These are phyloP conservation scores for Nepenthes alata DNA, from an alignment of 179 eudicot species.

Conservation along the genomic window DNA sequence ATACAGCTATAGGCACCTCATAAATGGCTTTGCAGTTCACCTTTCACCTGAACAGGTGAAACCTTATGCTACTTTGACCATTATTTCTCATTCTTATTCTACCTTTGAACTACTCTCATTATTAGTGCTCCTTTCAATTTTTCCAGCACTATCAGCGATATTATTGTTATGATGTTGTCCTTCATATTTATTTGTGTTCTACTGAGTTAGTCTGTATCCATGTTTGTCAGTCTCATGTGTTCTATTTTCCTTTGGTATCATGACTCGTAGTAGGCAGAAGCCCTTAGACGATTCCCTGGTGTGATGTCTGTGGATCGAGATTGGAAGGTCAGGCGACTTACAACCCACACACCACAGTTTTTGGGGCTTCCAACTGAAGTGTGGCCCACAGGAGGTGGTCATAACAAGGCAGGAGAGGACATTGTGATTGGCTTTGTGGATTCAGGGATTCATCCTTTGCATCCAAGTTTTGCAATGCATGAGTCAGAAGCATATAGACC, in stretches of 20 bases:
- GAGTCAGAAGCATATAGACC: conserved; percentile 61
- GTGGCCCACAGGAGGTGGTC: conserved; percentile 91
- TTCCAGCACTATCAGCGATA: background rate
- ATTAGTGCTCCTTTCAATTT: background rate
- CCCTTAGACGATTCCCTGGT: conserved; percentile 59
- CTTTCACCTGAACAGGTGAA: conserved; percentile 75
- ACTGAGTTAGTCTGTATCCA: background rate
- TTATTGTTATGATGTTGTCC: background rate
- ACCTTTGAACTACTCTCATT: background rate
- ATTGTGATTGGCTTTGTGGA: conserved; percentile 84
- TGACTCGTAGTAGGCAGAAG: conserved; percentile 74
- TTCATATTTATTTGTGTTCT: background rate
- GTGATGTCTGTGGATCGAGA: conserved; percentile 78
- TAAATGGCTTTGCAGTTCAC: conserved; percentile 81
- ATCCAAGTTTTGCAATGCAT: conserved; percentile 72
- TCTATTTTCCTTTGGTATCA: conserved; percentile 21
- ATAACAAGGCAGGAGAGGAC: conserved; percentile 71
- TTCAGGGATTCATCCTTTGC: conserved; percentile 71
- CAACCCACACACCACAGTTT: conserved; percentile 85
- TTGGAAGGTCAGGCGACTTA: conserved; percentile 84
- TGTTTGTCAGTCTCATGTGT: background rate
- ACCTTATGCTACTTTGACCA: conserved; percentile 6
- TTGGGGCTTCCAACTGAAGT: conserved; percentile 91
- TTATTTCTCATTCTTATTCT: background rate
- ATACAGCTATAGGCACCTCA: conserved; percentile 75